These are phyloP conservation scores for Solanum chiquidenum DNA, from an alignment of 257 asterid genomes.

Conservation along the genomic window DNA sequence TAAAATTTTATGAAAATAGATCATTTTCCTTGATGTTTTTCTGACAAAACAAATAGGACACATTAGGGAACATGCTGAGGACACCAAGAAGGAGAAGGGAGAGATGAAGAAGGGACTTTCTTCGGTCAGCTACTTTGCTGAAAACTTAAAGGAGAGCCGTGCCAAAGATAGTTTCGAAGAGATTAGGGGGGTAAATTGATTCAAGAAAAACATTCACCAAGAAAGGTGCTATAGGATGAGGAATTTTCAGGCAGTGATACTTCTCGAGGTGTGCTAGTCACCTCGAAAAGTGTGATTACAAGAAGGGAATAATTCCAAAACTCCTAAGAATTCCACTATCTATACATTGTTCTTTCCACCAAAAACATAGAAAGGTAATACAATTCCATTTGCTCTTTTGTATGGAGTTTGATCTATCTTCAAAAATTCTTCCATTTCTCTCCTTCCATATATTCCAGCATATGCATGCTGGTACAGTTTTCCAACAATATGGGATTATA, in stretches of 20 bases:
- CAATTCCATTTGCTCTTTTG: neutral
- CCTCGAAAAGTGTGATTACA: neutral
- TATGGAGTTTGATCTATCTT: neutral
- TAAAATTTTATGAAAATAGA: neutral
- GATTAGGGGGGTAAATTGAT: neutral
- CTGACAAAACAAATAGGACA: neutral
- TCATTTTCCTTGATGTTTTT: neutral
- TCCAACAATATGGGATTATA: neutral
- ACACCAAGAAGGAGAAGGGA: neutral
- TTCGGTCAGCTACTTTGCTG: neutral
- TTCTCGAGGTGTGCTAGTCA: neutral
- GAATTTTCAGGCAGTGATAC: neutral
- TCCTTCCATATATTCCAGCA: neutral
- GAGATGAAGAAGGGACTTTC: neutral
- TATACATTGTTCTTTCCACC: neutral
- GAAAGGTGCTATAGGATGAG: neutral
- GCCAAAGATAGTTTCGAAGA: neutral
- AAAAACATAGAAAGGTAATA: neutral
- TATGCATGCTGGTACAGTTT: neutral
- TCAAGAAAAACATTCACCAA: neutral
- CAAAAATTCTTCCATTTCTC: neutral
- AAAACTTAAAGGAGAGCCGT: neutral
- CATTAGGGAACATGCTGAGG: neutral
- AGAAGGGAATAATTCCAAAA: neutral
- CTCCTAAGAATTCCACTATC: neutral